A percentile compares a stretch with the other conserved stretches of the same genome.
Conservation (phyloP, 306 rosid genomes). For the Senna siamea region DNA sequence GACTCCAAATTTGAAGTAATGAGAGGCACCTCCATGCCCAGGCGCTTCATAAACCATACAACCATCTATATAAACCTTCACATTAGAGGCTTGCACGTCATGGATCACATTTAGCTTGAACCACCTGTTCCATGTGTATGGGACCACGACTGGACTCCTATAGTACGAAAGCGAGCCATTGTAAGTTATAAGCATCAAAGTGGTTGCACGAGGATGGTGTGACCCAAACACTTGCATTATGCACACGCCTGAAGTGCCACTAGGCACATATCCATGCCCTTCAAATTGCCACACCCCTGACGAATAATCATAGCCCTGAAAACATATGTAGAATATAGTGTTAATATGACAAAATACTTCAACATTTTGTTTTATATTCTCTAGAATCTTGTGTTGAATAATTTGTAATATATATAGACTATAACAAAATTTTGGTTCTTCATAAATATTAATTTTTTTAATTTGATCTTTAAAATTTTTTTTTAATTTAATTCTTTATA, state of each 20-base stretch:
- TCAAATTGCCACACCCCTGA: slow-evolving; percentile 52
- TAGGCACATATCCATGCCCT: slow-evolving; percentile 39
- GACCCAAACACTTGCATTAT: slow-evolving; percentile 56
- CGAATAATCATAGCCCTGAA: slow-evolving; percentile 46
- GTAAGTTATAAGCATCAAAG: slow-evolving; percentile 39
- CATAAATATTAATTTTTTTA: too few relatives aligned
- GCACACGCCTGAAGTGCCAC: slow-evolving; percentile 40
- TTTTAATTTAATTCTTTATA: too few relatives aligned
- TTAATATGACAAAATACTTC: too few relatives aligned
- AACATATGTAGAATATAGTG: too few relatives aligned
- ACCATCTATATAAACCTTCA: slow-evolving; percentile 44
- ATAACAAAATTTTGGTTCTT: too few relatives aligned
- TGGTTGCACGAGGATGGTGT: slow-evolving; percentile 35
- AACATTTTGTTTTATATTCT: too few relatives aligned
- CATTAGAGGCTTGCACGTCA: slow-evolving; percentile 39
- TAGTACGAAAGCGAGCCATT: slow-evolving; percentile 44
- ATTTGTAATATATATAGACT: too few relatives aligned
- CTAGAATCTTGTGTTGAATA: too few relatives aligned
- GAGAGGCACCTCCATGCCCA: slow-evolving; percentile 37
- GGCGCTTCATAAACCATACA: slow-evolving; percentile 2
- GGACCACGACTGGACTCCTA: slow-evolving; percentile 27
- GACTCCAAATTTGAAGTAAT: slow-evolving; percentile 49
- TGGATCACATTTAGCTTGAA: slow-evolving; percentile 49
- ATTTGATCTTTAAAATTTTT: too few relatives aligned
- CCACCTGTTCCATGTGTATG: slow-evolving; percentile 33